phyloP scores from a whole-genome alignment of 495 filamentous ascomycete species.

The Aspergillus nanangensis region DNA sequence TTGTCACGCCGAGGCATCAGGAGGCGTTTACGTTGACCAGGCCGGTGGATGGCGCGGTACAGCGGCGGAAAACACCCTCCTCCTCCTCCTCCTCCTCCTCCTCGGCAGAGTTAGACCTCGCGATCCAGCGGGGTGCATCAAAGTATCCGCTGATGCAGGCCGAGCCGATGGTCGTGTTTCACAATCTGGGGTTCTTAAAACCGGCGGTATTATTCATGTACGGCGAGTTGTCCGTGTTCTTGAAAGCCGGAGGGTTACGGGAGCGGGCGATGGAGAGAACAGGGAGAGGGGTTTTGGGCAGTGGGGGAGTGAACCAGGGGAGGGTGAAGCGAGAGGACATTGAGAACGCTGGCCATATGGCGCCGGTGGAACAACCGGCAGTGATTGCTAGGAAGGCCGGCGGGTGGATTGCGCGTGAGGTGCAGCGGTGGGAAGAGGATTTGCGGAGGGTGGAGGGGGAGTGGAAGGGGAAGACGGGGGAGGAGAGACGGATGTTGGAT shows the following conservation, averaged over 20 bases:
- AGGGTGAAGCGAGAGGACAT: background rate
- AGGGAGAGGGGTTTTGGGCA: background rate
- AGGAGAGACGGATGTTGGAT: background rate
- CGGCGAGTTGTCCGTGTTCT: background rate
- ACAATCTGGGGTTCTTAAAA: background rate
- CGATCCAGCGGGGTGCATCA: background rate
- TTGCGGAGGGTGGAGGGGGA: background rate
- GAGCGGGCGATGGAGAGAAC: background rate
- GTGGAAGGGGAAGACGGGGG: background rate
- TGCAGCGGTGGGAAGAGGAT: background rate
- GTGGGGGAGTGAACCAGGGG: background rate
- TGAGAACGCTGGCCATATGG: conserved; percentile 2
- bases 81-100: too few species aligned
- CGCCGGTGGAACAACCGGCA: background rate
- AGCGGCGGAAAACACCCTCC: too few species aligned
- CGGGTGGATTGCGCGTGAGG: background rate
- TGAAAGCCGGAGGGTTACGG: background rate
- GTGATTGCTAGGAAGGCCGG: background rate
- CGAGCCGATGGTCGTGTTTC: conserved; percentile 1
- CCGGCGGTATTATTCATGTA: background rate
- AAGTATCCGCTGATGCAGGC: background rate
- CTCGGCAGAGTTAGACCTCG: background rate
- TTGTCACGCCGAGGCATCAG: background rate
- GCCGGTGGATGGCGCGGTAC: too few species aligned
- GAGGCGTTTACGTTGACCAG: background rate